Conservation (phyloP, 192 early-diverging fungal genomes). For the Pecoramyces ruminantium region DNA sequence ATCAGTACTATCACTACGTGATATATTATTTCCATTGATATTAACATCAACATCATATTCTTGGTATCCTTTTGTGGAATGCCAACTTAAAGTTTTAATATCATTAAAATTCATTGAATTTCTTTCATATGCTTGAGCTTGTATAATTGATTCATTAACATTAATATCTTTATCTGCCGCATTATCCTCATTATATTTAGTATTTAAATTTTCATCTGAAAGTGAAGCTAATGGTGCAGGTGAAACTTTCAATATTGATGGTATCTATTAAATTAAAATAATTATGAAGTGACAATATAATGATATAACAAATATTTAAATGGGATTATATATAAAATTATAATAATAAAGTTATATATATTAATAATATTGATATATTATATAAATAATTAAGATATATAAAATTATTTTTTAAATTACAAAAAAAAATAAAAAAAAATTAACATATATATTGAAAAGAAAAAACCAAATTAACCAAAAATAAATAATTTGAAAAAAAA, state of each 20-base stretch:
- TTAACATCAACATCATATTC: neutral
- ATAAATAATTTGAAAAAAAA: too few species aligned
- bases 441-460: too few species aligned
- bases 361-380: too few species aligned
- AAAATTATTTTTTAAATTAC: too few species aligned
- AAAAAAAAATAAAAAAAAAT: too few species aligned
- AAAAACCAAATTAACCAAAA: too few species aligned
- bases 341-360: too few species aligned
- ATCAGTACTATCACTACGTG: neutral
- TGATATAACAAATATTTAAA: too few species aligned
- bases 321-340: too few species aligned
- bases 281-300: too few species aligned
- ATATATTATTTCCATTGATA: too few species aligned
- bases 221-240: neutral
- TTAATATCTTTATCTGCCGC: neutral
- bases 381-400: too few species aligned
- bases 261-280: neutral
- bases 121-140: neutral
- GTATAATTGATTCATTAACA: neutral
- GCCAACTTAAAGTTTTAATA: neutral
- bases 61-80: neutral
- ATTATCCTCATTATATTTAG: neutral
- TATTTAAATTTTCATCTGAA: neutral
- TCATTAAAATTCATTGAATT: neutral
- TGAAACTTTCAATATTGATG: neutral